Base-by-base conservation (phyloP, 768 basidiomycete genomes). In the Mycena floridula region DNA sequence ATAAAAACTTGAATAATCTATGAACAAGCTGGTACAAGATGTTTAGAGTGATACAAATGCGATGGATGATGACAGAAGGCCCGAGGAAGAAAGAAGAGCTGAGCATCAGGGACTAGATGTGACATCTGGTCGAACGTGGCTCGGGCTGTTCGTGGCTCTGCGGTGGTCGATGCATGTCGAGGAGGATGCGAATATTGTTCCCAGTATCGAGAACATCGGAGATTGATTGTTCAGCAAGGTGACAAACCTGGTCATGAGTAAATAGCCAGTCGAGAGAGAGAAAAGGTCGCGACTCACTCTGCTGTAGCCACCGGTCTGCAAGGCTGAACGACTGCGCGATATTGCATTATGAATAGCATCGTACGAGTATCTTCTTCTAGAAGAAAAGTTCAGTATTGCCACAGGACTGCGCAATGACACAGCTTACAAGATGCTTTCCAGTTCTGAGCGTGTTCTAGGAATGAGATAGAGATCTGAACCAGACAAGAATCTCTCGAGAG, bases 291-390 rank as follows among this genome's bases (percentile, higher is more conserved):
- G 21, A 59, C 70, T 47, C 46, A 75, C 74, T 49, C 73, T 62
- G 51, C 68, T 68, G 50, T 73, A 76, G 13, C 73, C 72, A 23
- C 72, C 79, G 1, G 75, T 70, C 48, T 79, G 73, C 13, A 88
- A 66, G 15, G 77, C 66, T 16, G 79, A 76, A 37, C 81, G 81
- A 54, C 83, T 81, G 46, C 73, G 74, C 15, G 88, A 69, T 56
- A 90, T 86, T 7, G 78, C 76, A 56, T 89, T 90, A 60, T 90
- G 89, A 44, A 90, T 86, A 9, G 81, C 77, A 50, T 89, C 87
- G 54, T 85, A 80, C 0, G 83, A 76, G 55, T 89, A 89, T 56
- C 86, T 72, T 45, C 80, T 73, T 47, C 87, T 89, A 57, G 16
- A 38, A 22, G 12, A n/a, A 25, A 42, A 24, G 22, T 15, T 23